Conservation (phyloP, 2,329 filamentous ascomycete species). For the Xylariales sp. region DNA sequence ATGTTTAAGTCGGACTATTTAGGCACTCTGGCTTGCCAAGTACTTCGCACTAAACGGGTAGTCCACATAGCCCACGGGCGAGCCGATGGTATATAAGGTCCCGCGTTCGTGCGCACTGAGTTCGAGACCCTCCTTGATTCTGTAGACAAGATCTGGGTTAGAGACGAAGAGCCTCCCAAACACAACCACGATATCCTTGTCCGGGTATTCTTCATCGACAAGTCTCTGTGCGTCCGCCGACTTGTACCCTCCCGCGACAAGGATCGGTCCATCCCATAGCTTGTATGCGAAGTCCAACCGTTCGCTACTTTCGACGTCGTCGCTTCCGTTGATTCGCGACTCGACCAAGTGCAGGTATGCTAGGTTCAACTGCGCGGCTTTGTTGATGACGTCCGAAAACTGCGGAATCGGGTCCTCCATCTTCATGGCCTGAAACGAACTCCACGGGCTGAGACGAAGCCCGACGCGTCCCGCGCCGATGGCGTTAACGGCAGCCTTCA, state of each 20-base stretch:
- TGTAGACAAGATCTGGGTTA: constrained; percentile 44
- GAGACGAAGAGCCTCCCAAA: constrained; percentile 45
- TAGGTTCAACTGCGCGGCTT: constrained; percentile 59
- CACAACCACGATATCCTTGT: constrained; percentile 50
- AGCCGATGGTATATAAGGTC: constrained; percentile 38
- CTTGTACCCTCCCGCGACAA: constrained; percentile 53
- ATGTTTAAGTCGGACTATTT: background rate
- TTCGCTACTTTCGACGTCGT: constrained; percentile 53
- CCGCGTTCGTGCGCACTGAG: constrained; percentile 40
- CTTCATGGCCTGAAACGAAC: constrained; percentile 70
- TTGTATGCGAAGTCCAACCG: constrained; percentile 51
- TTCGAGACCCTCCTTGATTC: constrained; percentile 39
- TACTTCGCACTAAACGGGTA: constrained; percentile 51
- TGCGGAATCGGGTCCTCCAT: constrained; percentile 73
- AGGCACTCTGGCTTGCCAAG: constrained; percentile 20
- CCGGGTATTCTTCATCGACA: constrained; percentile 48
- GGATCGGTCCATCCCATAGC: constrained; percentile 49
- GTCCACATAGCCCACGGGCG: constrained; percentile 51
- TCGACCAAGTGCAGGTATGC: constrained; percentile 73
- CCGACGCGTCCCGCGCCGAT: constrained; percentile 64
- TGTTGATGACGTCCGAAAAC: constrained; percentile 66
- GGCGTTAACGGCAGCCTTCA: constrained; percentile 53
- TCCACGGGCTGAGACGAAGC: constrained; percentile 71
- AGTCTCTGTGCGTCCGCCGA: constrained; percentile 42
- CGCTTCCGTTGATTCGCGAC: constrained; percentile 60